phyloP scores from a whole-genome alignment of 208 protist species.

The Crithidia sp. region DNA sequence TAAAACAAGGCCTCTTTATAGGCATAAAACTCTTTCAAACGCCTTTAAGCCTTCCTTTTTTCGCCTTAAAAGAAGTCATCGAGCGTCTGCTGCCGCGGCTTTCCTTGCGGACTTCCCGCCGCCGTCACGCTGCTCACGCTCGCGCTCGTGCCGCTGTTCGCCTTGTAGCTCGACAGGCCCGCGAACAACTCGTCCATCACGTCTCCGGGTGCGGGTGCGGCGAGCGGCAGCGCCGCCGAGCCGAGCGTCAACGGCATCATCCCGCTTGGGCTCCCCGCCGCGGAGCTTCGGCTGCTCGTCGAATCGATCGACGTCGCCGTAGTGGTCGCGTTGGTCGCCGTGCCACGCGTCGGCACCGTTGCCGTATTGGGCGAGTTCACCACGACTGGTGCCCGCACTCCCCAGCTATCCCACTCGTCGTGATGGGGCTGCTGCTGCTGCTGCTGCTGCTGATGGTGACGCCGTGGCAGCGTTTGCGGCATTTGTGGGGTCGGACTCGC shows the following conservation, averaged over 20 bases:
- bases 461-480: not conserved
- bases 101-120: not conserved
- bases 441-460: too few relatives aligned
- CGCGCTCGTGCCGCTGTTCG: not conserved
- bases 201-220: slow-evolving; percentile 27
- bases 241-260: not conserved
- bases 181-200: slow-evolving; percentile 59
- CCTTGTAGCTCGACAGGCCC: slow-evolving; percentile 1
- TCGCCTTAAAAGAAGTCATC: slow-evolving; percentile 49
- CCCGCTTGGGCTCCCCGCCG: not conserved
- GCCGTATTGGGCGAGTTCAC: slow-evolving; percentile 10
- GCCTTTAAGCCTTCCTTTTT: too few relatives aligned
- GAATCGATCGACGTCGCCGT: not conserved
- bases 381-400: slow-evolving; percentile 17
- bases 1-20: too few relatives aligned
- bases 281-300: not conserved
- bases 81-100: slow-evolving; percentile 18
- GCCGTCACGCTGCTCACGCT: not conserved
- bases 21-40: too few relatives aligned
- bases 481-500: slow-evolving; percentile 7
- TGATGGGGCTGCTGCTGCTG: not conserved
- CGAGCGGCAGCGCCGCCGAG: not conserved
- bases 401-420: slow-evolving; percentile 29
- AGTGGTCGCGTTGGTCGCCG: too few relatives aligned
- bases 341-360: not conserved